These are phyloP conservation scores for Apiospora phragmitis DNA, from an alignment of 2,329 filamentous ascomycete species.

Conservation along the genomic window DNA sequence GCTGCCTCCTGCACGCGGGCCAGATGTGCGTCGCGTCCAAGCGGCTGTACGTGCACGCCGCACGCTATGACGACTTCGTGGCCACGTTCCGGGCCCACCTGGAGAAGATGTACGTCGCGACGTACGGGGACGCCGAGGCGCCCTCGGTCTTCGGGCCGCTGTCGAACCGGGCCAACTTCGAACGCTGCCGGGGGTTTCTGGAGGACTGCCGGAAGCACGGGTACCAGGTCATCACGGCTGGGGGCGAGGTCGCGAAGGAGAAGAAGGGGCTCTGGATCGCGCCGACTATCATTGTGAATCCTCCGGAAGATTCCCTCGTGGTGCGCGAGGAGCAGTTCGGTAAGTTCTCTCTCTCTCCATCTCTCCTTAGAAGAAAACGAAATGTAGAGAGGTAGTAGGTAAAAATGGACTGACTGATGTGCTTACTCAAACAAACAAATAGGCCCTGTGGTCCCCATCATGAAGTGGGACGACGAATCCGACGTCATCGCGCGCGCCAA, in stretches of 20 bases:
- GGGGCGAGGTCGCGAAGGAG: slow-evolving; percentile 20
- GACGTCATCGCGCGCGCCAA: slow-evolving; percentile 67
- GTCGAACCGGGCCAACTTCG: slow-evolving; percentile 66
- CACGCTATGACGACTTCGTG: slow-evolving; percentile 57
- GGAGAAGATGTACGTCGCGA: slow-evolving; percentile 23
- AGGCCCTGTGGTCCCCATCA: slow-evolving; percentile 63
- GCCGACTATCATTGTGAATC: slow-evolving; percentile 60
- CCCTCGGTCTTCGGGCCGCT: slow-evolving; percentile 55
- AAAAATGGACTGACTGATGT: neutral
- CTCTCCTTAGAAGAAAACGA: neutral
- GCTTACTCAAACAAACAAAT: neutral
- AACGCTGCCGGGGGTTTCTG: slow-evolving; percentile 57
- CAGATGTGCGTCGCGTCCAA: slow-evolving; percentile 60
- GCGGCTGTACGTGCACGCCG: slow-evolving; percentile 61
- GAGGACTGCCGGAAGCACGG: slow-evolving; percentile 55
- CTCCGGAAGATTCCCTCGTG: slow-evolving; percentile 54
- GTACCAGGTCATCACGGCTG: slow-evolving; percentile 45
- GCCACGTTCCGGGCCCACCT: slow-evolving; percentile 10
- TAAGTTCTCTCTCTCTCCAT: slow-evolving; percentile 23
- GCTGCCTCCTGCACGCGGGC: slow-evolving; percentile 53
- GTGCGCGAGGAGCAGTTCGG: slow-evolving; percentile 63
- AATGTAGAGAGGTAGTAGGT: neutral
- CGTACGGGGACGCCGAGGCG: slow-evolving; percentile 31
- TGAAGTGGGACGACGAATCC: slow-evolving; percentile 61
- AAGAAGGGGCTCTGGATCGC: slow-evolving; percentile 56